Evolutionary conservation across 345 rosid species (phyloP).

Genomic region (Combretum micranthum): DNA sequence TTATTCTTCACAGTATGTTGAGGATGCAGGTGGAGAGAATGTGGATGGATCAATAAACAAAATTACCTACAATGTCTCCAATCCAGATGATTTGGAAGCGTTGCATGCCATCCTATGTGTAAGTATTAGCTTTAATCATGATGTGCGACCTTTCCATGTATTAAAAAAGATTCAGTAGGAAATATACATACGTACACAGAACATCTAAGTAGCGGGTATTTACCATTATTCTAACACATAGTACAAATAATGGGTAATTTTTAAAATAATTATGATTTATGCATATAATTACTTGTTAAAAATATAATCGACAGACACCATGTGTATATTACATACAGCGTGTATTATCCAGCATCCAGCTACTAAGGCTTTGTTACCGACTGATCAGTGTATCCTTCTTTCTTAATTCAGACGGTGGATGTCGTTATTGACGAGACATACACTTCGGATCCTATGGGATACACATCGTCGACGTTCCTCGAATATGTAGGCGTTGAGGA

Average conservation of each 20-base stretch:
- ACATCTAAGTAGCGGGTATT: too few relatives aligned
- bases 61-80: conserved; percentile 62
- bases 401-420: conserved; percentile 70
- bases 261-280: too few relatives aligned
- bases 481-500: conserved; percentile 52
- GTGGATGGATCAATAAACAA: conserved; percentile 68
- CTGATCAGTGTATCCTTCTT: too few relatives aligned
- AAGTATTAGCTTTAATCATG: conserved; percentile 24
- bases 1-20: conserved; percentile 43
- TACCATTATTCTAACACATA: too few relatives aligned
- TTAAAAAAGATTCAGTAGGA: too few relatives aligned
- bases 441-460: conserved; percentile 35
- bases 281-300: too few relatives aligned
- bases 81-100: conserved; percentile 73
- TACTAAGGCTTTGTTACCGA: too few relatives aligned
- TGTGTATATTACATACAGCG: too few relatives aligned
- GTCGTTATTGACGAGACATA: conserved; percentile 70
- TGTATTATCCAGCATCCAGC: too few relatives aligned
- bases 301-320: too few relatives aligned
- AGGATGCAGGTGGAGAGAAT: conserved; percentile 94
- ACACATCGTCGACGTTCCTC: conserved; percentile 51
- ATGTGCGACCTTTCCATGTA: not conserved
- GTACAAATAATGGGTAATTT: too few relatives aligned
- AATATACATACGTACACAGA: too few relatives aligned
- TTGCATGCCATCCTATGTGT: conserved; percentile 92